Percentiles rank a stretch among this genome's conserved stretches.
These are phyloP conservation scores for Arthroderma sp. DNA, from an alignment of 2,329 filamentous ascomycete species.

Conservation along the genomic window DNA sequence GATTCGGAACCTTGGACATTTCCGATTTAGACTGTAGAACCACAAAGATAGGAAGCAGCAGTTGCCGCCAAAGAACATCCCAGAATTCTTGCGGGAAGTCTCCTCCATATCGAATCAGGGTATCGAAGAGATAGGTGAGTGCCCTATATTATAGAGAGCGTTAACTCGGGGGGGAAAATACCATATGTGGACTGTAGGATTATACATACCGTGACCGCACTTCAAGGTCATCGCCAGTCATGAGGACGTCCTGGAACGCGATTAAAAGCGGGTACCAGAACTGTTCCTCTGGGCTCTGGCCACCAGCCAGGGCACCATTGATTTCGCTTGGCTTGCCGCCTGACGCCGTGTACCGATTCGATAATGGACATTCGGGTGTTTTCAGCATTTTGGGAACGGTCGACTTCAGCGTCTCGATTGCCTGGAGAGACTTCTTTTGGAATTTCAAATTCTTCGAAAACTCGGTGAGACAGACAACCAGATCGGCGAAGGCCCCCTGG, in stretches of 20 bases:
- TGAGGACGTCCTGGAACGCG: constrained; percentile 95
- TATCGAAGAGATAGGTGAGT: constrained; percentile 92
- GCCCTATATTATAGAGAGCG: constrained; percentile 36
- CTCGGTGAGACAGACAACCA: constrained; percentile 91
- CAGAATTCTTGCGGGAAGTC: constrained; percentile 91
- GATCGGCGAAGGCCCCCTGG: constrained; percentile 89
- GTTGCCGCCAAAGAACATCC: constrained; percentile 95
- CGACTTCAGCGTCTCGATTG: constrained; percentile 87
- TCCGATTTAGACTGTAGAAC: constrained; percentile 92
- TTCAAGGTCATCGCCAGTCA: constrained; percentile 97
- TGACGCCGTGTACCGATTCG: constrained; percentile 44
- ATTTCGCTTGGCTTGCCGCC: constrained; percentile 11
- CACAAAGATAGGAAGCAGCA: constrained; percentile 97
- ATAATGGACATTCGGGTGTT: constrained; percentile 88
- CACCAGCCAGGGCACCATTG: neutral
- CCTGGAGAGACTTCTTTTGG: constrained; percentile 94
- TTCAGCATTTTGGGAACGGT: constrained; percentile 90
- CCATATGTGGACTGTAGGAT: neutral
- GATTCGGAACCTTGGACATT: constrained; percentile 87
- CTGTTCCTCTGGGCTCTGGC: constrained; percentile 86
- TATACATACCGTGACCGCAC: constrained; percentile 54
- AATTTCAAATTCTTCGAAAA: constrained; percentile 99
- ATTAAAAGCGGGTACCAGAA: constrained; percentile 99
- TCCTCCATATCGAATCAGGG: constrained; percentile 75
- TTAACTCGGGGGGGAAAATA: constrained; percentile 16